Evolutionary conservation across 257 asterid genomes (phyloP).

Genomic region (Solanum phureja): DNA sequence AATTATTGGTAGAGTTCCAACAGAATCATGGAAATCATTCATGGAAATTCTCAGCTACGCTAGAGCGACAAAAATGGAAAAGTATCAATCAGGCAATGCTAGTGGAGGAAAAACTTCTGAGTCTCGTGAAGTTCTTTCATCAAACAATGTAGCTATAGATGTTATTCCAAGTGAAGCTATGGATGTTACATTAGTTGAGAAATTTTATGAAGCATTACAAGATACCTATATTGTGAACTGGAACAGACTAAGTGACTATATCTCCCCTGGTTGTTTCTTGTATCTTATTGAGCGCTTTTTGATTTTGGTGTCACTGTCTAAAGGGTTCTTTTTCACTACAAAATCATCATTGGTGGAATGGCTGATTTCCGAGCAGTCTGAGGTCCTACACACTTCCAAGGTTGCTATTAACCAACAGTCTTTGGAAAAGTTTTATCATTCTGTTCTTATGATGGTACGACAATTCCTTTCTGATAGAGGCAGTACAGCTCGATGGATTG

Average conservation of each 20-base stretch:
- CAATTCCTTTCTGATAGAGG: background rate
- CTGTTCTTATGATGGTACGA: background rate
- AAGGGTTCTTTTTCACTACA: slow-evolving; percentile 25
- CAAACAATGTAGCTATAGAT: too few relatives aligned
- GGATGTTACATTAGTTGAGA: background rate
- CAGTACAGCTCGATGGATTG: slow-evolving; percentile 26
- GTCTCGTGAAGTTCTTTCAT: background rate
- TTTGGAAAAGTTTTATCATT: background rate
- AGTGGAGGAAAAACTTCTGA: background rate
- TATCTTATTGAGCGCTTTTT: slow-evolving; percentile 48
- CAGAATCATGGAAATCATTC: slow-evolving; percentile 29
- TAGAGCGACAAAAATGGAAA: background rate
- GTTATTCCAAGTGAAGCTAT: too few relatives aligned
- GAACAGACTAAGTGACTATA: slow-evolving; percentile 14
- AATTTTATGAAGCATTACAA: slow-evolving; percentile 20
- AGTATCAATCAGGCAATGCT: background rate
- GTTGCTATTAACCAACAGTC: background rate
- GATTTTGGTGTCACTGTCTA: slow-evolving; percentile 22
- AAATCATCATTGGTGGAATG: slow-evolving; percentile 42
- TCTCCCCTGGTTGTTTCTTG: slow-evolving; percentile 50
- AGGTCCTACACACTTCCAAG: slow-evolving; percentile 1
- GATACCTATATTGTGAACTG: slow-evolving; percentile 22
- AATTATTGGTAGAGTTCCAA: slow-evolving; percentile 3
- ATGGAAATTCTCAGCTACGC: slow-evolving; percentile 7
- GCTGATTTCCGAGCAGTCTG: slow-evolving; percentile 15